Percentiles rank a stretch among this genome's conserved stretches.
Evolutionary conservation across 495 filamentous ascomycete genomes (phyloP).

Genomic region (Neohortaea acidophila): DNA sequence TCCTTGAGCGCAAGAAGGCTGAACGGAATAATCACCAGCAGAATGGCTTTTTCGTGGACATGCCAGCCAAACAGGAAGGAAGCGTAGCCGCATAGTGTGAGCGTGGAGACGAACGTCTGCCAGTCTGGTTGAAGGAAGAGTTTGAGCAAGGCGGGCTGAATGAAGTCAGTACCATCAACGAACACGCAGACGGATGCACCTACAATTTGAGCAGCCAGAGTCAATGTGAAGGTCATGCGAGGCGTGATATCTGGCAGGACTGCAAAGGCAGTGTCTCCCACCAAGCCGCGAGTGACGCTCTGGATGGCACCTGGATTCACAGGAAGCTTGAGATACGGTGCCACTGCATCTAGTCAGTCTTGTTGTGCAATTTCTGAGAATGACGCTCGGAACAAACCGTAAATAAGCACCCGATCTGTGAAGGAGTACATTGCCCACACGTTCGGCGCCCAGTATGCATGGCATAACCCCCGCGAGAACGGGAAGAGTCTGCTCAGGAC

Average conservation of each 20-base stretch:
- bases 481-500: constrained; percentile 75
- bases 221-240: constrained; percentile 63
- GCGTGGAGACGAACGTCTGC: constrained; percentile 73
- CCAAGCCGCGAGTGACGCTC: constrained; percentile 81
- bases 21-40: constrained; percentile 90
- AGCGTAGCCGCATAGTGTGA: constrained; percentile 90
- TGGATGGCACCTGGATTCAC: constrained; percentile 60
- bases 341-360: constrained; percentile 35
- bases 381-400: constrained; percentile 32
- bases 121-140: constrained; percentile 69
- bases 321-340: constrained; percentile 57
- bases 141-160: constrained; percentile 58
- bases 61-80: constrained; percentile 99
- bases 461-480: constrained; percentile 82
- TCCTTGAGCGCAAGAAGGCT: constrained; percentile 86
- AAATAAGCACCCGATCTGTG: constrained; percentile 64
- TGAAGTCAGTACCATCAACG: constrained; percentile 14
- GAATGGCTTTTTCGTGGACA: constrained; percentile 93
- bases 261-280: constrained; percentile 91
- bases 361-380: neutral
- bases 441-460: constrained; percentile 98
- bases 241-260: constrained; percentile 78
- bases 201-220: constrained; percentile 67
- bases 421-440: constrained; percentile 97
- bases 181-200: constrained; percentile 20